Base-by-base conservation (phyloP, 768 basidiomycete genomes). In the Naematelia encephala region DNA sequence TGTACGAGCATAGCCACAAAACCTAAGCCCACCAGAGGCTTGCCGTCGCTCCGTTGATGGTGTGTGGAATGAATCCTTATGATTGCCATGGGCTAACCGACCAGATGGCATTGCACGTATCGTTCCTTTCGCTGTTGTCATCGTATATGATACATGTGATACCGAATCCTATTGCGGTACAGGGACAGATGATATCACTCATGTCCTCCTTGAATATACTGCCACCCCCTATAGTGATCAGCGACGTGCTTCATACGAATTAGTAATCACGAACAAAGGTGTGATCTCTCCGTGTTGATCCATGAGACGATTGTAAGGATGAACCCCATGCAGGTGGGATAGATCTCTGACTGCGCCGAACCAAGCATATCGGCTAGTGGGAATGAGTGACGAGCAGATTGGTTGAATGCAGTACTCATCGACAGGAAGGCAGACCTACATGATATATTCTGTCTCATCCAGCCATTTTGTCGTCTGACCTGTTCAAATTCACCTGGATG, bases 401-500 rank as follows among this genome's bases (percentile, higher is more conserved):
- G 11, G 25, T n/a, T 30, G 12, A 11, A 4, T 49, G 29, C 51
- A 16, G 16, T 22, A 21, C n/a, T n/a, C n/a, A n/a, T n/a, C n/a
- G n/a, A n/a, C n/a, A n/a, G n/a, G n/a, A n/a, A n/a, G n/a, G n/a
- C n/a, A n/a, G n/a, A 62, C 70, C 30, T 34, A 67, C 68, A 53
- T 26, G 34, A 73, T 63, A 39, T 67, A 73, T 11, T 62, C 56
- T 0, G 68, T 73, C 51, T 68, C 63, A 57, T 73, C 71, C 13
- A 73, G 64, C 71, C 71, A 73, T 46, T 66, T 58, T 5, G 68
- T 73, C 0, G 64, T 65, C 52, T 70, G 71, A 44, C 69, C 69
- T 71, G 34, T 21, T 16, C 1, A 48, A 2, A 14, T 51, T 52
- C 57, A 44, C 48, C 4, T 25, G 8, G 51, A 34, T 25, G n/a